phyloP scores from a whole-genome alignment of 176 grass and related monocot genomes.

The Alopecurus myosuroides region DNA sequence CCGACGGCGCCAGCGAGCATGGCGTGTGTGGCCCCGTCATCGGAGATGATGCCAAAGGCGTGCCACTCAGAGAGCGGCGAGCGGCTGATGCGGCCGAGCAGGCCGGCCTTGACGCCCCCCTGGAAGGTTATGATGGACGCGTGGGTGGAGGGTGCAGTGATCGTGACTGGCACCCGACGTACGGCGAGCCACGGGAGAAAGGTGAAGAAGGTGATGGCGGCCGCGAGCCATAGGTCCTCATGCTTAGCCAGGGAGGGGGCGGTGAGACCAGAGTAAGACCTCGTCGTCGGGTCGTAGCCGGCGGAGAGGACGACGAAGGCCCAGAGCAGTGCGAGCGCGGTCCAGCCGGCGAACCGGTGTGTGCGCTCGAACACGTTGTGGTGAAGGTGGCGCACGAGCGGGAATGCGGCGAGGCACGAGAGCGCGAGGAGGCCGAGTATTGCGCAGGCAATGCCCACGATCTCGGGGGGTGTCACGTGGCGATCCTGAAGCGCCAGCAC shows the following conservation, averaged over 20 bases:
- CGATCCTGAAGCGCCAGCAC: not conserved
- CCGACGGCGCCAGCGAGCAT: conserved; percentile 74
- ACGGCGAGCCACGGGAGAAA: conserved; percentile 59
- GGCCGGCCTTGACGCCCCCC: conserved; percentile 42
- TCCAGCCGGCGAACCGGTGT: conserved; percentile 68
- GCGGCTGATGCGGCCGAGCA: conserved; percentile 67
- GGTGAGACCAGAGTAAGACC: conserved; percentile 33
- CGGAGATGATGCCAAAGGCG: conserved; percentile 75
- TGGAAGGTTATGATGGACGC: conserved; percentile 59
- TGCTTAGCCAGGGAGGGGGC: conserved; percentile 13
- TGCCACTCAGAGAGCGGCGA: conserved; percentile 75
- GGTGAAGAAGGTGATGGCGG: conserved; percentile 54
- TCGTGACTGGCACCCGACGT: conserved; percentile 44
- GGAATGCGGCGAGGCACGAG: conserved; percentile 58
- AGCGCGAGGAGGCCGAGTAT: conserved; percentile 48
- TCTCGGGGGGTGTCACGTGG: conserved; percentile 12
- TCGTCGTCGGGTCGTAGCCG: conserved; percentile 32
- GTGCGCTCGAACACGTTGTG: conserved; percentile 80
- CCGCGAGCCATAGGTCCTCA: conserved; percentile 48
- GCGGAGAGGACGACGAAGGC: conserved; percentile 48
- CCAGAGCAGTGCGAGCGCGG: conserved; percentile 58
- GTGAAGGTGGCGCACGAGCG: conserved; percentile 68
- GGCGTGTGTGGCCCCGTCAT: conserved; percentile 20
- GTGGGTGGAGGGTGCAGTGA: conserved; percentile 47
- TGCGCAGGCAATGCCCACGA: conserved; percentile 41